A percentile compares a stretch with the other conserved stretches of the same genome.
Evolutionary conservation across 129 eudicot species (phyloP).

Genomic region (Saposhnikovia divaricata): DNA sequence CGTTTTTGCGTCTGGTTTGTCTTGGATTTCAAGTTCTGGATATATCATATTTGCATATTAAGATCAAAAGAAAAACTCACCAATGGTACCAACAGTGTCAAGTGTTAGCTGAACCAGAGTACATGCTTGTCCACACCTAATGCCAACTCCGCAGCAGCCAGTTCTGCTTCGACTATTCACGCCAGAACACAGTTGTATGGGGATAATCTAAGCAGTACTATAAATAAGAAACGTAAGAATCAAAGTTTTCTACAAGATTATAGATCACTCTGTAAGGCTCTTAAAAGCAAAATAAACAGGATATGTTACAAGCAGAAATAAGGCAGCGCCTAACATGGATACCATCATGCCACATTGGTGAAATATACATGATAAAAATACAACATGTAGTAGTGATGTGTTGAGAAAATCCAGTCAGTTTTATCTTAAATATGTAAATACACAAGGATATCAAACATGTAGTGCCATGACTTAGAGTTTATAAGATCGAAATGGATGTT

Average conservation of each 20-base stretch:
- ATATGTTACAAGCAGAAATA: too few species aligned
- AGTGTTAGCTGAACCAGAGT: constrained; percentile 44
- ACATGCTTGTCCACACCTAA: constrained; percentile 90
- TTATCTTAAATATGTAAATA: too few species aligned
- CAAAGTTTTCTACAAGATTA: neutral
- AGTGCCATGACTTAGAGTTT: too few species aligned
- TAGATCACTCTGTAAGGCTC: too few species aligned
- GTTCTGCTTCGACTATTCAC: constrained; percentile 42
- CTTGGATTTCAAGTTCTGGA: neutral
- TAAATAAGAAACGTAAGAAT: neutral
- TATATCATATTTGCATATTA: neutral
- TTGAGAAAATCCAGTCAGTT: too few species aligned
- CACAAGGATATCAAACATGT: too few species aligned
- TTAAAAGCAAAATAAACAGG: too few species aligned
- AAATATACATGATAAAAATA: too few species aligned
- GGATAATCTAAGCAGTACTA: neutral
- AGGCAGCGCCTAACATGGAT: too few species aligned
- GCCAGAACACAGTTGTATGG: neutral
- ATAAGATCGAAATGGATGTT: too few species aligned
- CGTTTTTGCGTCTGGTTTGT: neutral
- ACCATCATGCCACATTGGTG: too few species aligned
- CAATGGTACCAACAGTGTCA: constrained; percentile 96
- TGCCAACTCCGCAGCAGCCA: constrained; percentile 96
- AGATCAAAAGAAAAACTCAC: constrained; percentile 24
- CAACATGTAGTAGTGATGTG: too few species aligned